phyloP scores from a whole-genome alignment of 495 filamentous ascomycete species.

The Podospora conica region DNA sequence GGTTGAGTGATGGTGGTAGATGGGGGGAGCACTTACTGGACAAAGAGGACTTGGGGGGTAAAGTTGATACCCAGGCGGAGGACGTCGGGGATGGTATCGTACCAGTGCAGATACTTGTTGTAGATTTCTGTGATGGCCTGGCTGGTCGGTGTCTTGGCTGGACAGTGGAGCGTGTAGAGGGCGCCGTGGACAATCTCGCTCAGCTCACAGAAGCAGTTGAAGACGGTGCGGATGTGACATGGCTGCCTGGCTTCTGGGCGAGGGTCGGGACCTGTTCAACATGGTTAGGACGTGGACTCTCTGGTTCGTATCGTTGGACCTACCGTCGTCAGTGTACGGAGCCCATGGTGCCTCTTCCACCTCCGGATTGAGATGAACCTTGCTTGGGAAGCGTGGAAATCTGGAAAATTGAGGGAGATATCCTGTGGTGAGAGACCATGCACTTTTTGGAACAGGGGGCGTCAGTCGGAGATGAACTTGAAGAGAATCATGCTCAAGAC shows the following conservation, averaged over 20 bases:
- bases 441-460: conserved; percentile 31
- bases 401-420: conserved; percentile 56
- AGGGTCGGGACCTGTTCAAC: conserved; percentile 3
- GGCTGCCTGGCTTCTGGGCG: conserved; percentile 45
- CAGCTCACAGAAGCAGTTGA: conserved; percentile 56
- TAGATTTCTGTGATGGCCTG: conserved; percentile 50
- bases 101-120: conserved; percentile 55
- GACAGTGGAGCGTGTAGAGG: conserved; percentile 57
- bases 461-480: conserved; percentile 23
- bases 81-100: conserved; percentile 50
- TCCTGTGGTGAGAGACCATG: conserved; percentile 58
- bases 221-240: conserved; percentile 50
- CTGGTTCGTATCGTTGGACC: neutral
- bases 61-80: conserved; percentile 51
- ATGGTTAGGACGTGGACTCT: neutral
- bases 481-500: neutral
- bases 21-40: conserved; percentile 47
- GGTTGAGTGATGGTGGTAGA: conserved; percentile 2
- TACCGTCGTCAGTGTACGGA: conserved; percentile 53
- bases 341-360: conserved; percentile 50
- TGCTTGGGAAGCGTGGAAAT: conserved; percentile 47
- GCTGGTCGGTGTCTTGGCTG: conserved; percentile 50
- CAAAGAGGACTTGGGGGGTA: conserved; percentile 54
- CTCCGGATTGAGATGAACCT: conserved; percentile 47
- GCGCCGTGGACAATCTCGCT: conserved; percentile 61